phyloP scores from a whole-genome alignment of 805 yeast genomes.

The Nematodospora valgi region DNA sequence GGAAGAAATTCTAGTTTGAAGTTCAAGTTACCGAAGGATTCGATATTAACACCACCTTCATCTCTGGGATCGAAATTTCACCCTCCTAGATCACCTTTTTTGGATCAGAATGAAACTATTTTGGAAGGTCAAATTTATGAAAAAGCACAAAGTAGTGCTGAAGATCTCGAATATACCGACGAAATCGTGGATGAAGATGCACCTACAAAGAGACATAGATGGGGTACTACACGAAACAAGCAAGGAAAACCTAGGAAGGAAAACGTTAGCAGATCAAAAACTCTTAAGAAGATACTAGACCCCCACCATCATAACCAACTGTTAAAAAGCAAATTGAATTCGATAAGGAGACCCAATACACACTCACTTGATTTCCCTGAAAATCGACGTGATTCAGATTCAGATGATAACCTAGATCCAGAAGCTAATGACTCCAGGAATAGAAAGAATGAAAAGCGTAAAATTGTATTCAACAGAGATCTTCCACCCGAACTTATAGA shows the following conservation, averaged over 20 bases:
- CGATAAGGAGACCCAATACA: constrained; percentile 9
- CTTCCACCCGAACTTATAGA: constrained; percentile 59
- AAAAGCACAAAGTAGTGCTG: background rate
- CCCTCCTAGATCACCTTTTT: constrained; percentile 24
- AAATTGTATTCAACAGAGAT: constrained; percentile 55
- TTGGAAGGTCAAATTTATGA: constrained; percentile 3
- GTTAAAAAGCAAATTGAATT: constrained; percentile 2
- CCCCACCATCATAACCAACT: constrained; percentile 19
- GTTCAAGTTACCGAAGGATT: constrained; percentile 26
- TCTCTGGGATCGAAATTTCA: constrained; percentile 1
- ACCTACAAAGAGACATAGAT: constrained; percentile 68
- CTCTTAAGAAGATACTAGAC: constrained; percentile 45
- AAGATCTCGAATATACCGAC: constrained; percentile 5
- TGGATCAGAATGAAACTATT: constrained; percentile 20
- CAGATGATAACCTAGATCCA: constrained; percentile 24
- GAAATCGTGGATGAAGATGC: constrained; percentile 17
- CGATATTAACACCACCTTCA: constrained; percentile 12
- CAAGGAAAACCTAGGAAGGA: constrained; percentile 59
- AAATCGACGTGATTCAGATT: constrained; percentile 7
- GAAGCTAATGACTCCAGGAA: constrained; percentile 31
- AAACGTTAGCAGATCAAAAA: constrained; percentile 43
- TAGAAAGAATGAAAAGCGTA: constrained; percentile 33
- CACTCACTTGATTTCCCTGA: constrained; percentile 12
- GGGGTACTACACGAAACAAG: constrained; percentile 86
- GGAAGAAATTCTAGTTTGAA: constrained; percentile 24